Base-by-base conservation (phyloP, 768 basidiomycete species). In the Macrolepiota albuminosa region DNA sequence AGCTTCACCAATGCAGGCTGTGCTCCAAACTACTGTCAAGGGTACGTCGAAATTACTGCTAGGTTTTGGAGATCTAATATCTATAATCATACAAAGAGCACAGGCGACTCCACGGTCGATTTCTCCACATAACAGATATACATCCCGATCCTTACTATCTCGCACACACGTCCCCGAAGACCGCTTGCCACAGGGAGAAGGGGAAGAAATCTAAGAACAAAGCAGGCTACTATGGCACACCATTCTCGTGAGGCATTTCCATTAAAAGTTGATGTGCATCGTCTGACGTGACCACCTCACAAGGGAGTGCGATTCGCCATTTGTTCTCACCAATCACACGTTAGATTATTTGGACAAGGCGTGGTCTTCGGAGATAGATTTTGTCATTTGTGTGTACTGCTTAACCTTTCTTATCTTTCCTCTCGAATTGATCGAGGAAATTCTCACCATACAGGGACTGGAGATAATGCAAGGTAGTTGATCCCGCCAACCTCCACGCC, bases 331-430 rank as follows among this genome's bases (percentile, higher is more conserved):
- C 36, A 90, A 97, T 70, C 79, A 82, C 42, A 93, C 93, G 10
- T 80, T 97, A 54, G 87, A 94, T 63, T 91, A 80, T 75, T 72
- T 95, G 57, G 86, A 87, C 54, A 79, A 85, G 64, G 81, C 91
- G 61, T 95, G 91, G 92, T 82, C 86, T 45, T 78, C 83, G 60
- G 85, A 95, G 66, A 82, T 97, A 42, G 94, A 97, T 69, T 97
- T 95, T 70, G 92, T 97, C 36, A 78, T 97, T 39, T 95, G 91
- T 89, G 68, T 66, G 81, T 76, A 49, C 53, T 62, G 45, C 51
- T 39, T 60, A 42, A 53, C 34, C 40, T 39, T 58, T 49, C 52
- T 49, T 37, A 62, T 53, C 40, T 33, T 56, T 21, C 50, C 31
- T 58, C 36, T 49, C 16, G n/a, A 21, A 57, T 42, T 57, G 39